These are phyloP conservation scores for Nemania serpens DNA, from an alignment of 2,329 filamentous ascomycete species.

Conservation along the genomic window DNA sequence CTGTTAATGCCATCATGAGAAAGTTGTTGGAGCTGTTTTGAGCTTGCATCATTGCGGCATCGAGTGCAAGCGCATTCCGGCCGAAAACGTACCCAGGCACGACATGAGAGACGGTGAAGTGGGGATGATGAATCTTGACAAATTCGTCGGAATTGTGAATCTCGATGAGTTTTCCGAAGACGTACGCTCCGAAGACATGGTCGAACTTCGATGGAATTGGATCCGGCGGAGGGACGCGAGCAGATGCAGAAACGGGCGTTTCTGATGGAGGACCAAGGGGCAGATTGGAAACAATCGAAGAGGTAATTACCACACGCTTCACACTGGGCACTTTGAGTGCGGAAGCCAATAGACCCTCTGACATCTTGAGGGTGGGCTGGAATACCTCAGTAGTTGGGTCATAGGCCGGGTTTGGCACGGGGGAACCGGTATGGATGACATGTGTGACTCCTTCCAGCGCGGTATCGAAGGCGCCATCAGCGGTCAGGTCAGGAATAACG, in stretches of 20 bases:
- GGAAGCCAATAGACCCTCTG: constrained; percentile 26
- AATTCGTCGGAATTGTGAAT: constrained; percentile 34
- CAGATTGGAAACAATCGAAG: constrained; percentile 34
- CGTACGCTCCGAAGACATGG: constrained; percentile 29
- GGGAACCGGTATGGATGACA: constrained; percentile 35
- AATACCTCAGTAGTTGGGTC: constrained; percentile 31
- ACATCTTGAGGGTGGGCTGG: constrained; percentile 32
- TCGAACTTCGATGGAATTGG: constrained; percentile 27
- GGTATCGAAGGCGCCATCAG: constrained; percentile 33
- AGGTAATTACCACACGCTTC: constrained; percentile 36
- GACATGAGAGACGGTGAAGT: constrained; percentile 36
- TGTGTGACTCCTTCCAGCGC: constrained; percentile 35
- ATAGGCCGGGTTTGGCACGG: constrained; percentile 28
- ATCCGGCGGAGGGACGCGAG: constrained; percentile 29
- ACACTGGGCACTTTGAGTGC: constrained; percentile 33
- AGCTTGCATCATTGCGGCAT: constrained; percentile 31
- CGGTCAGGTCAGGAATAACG: constrained; percentile 34
- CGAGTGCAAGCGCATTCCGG: constrained; percentile 35
- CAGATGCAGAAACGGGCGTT: constrained; percentile 25
- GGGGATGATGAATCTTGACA: constrained; percentile 28
- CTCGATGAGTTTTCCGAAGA: constrained; percentile 31
- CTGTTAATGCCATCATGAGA: constrained; percentile 31
- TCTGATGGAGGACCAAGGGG: constrained; percentile 13
- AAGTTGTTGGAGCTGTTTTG: constrained; percentile 40
- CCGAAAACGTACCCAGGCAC: constrained; percentile 39